Conservation (phyloP, 1,139 yeast species). For the Candida glucosophila region DNA sequence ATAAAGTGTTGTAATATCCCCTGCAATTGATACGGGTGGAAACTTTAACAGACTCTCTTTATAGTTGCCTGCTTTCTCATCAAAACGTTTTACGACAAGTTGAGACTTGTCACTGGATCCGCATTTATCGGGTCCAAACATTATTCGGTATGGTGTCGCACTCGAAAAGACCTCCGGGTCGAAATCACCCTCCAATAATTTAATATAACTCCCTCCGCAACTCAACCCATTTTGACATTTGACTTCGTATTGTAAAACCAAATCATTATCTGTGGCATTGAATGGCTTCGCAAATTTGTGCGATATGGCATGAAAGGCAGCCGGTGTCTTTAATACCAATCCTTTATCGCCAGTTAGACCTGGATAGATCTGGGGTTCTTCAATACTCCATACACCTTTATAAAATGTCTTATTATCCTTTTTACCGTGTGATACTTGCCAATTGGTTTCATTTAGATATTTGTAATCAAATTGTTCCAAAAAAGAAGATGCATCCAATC, state of each 20-base stretch:
- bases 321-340: conserved; percentile 63
- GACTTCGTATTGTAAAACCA: conserved; percentile 84
- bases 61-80: conserved; percentile 44
- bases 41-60: conserved; percentile 64
- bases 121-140: conserved; percentile 95
- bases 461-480: conserved; percentile 59
- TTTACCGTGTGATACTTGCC: conserved; percentile 58
- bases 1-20: conserved; percentile 56
- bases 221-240: conserved; percentile 67
- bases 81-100: conserved; percentile 55
- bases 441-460: conserved; percentile 35
- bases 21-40: conserved; percentile 59
- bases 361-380: conserved; percentile 40
- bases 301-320: conserved; percentile 76
- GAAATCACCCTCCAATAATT: conserved; percentile 48
- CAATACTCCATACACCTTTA: conserved; percentile 68
- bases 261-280: conserved; percentile 47
- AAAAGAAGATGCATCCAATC: conserved; percentile 34
- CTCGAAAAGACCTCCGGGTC: conserved; percentile 37
- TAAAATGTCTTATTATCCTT: conserved; percentile 49
- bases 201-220: conserved; percentile 88
- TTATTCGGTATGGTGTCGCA: conserved; percentile 67
- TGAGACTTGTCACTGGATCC: conserved; percentile 75
- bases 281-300: conserved; percentile 47
- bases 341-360: conserved; percentile 64